Conservation (phyloP, 2,329 filamentous ascomycete species). For the Colletotrichum cereale region DNA sequence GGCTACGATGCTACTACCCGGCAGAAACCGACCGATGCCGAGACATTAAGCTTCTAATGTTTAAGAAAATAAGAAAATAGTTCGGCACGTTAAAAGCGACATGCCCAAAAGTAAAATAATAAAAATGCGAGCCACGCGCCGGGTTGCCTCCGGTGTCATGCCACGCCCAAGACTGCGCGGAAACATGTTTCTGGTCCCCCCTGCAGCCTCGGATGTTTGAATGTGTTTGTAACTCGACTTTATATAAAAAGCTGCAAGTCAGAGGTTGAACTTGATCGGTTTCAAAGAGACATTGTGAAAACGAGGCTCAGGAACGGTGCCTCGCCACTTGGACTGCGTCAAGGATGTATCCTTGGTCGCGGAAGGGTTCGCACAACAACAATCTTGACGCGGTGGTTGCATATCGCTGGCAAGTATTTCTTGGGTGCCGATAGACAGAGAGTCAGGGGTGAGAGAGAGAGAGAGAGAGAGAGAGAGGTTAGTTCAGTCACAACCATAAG, state of each 20-base stretch:
- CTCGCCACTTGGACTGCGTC: neutral
- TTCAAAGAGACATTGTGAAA: conserved; percentile 19
- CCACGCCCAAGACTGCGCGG: neutral
- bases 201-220: neutral
- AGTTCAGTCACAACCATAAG: conserved; percentile 3
- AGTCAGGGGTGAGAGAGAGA: neutral
- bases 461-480: too few species aligned
- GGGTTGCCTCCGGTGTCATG: conserved; percentile 17
- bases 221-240: neutral
- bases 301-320: conserved; percentile 14
- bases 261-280: conserved; percentile 5
- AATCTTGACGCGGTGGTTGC: neutral
- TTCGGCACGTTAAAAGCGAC: neutral
- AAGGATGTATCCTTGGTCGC: conserved; percentile 6
- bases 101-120: neutral
- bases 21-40: conserved; percentile 21
- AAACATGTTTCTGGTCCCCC: conserved; percentile 18
- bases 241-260: neutral
- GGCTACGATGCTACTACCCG: conserved; percentile 11
- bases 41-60: neutral
- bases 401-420: neutral
- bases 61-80: neutral
- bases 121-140: neutral
- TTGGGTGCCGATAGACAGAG: neutral
- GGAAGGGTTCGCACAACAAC: conserved; percentile 19